These are phyloP conservation scores for Pinus tabuliformis DNA, from an alignment of 75 land plant genomes.

Conservation along the genomic window DNA sequence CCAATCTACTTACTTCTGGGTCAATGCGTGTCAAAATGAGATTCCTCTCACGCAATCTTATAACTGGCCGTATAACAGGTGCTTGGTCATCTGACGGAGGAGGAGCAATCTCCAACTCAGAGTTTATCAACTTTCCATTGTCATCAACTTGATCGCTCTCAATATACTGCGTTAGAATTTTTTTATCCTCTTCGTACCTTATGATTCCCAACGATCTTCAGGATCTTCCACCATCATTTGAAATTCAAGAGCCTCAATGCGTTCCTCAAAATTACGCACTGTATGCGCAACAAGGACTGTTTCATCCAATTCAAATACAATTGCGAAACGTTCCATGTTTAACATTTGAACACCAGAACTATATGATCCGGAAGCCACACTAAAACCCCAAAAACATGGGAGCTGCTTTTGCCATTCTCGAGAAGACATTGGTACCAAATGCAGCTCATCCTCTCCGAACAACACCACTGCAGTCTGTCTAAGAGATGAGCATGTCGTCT, in stretches of 20 bases:
- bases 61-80: conserved; percentile 71
- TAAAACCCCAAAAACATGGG: conserved; percentile 89
- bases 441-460: conserved; percentile 63
- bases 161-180: conserved; percentile 72
- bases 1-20: no score
- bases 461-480: conserved; percentile 83
- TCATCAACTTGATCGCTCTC: conserved; percentile 88
- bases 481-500: no score
- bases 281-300: conserved; percentile 96
- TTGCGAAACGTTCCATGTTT: conserved; percentile 84
- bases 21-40: conserved; percentile 91
- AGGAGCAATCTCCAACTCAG: conserved; percentile 76
- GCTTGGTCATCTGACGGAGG: conserved; percentile 69
- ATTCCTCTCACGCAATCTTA: conserved; percentile 73
- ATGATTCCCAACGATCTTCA: conserved; percentile 70
- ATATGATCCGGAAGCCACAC: conserved; percentile 51
- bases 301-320: conserved; percentile 97
- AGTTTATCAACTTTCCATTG: conserved; percentile 65
- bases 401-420: conserved; percentile 20
- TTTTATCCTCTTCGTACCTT: conserved; percentile 85
- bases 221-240: conserved; percentile 58
- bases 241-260: conserved; percentile 75
- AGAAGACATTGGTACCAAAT: conserved; percentile 86
- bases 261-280: conserved; percentile 85
- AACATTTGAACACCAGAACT: conserved; percentile 84